Evolutionary conservation across 345 rosid genomes (phyloP), one percentile per base, ranked within the genome.

Genomic region (Ceriops tagal): DNA sequence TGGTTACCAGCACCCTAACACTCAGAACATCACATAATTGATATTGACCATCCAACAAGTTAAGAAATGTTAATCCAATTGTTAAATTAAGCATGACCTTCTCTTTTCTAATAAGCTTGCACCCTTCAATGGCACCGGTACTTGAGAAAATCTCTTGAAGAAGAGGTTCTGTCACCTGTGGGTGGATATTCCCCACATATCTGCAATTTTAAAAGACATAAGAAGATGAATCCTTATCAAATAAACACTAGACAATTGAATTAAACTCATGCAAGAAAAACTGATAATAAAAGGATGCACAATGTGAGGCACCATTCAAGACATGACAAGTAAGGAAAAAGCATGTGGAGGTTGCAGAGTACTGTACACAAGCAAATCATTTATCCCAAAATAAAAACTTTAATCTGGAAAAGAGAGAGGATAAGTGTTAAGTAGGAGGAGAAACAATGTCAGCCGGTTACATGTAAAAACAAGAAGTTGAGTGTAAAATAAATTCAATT

Each of bases 121-220:
- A 76, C 53, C 79, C 75, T 58, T 71, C 79, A 49, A 76, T 49
- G 10, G 65, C 72, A 30, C 79, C 79, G 13, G 79, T 61, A 30
- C 53, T 71, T 13, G 68, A 62, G 53, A 76, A 76, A 66, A 76
- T 72, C 68, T 71, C 68, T 62, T 71, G 75, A 61, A 76, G 72
- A 58, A 76, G 75, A 22, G 75, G 68, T 49, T 76, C 79, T 26
- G 75, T 71, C 47, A 71, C 79, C 58, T 71, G 71, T 20, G 75
- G 65, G 27, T 76, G 79, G 65, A 76, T 76, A 55, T 76, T 76
- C 21, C 79, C 79, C 13, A 76, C 79, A 62, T 76, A 76, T 39
- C 68, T 65, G 73, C 72, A 75, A 61, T 75, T 66, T 55, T 43
- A 20, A 69, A 27, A 43, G 49, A 43, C 19, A 11, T 39, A 43